Percentiles rank a stretch among this genome's conserved stretches.
phyloP scores from a whole-genome alignment of 2,329 filamentous ascomycete genomes.

The Blastomyces emzantsi region DNA sequence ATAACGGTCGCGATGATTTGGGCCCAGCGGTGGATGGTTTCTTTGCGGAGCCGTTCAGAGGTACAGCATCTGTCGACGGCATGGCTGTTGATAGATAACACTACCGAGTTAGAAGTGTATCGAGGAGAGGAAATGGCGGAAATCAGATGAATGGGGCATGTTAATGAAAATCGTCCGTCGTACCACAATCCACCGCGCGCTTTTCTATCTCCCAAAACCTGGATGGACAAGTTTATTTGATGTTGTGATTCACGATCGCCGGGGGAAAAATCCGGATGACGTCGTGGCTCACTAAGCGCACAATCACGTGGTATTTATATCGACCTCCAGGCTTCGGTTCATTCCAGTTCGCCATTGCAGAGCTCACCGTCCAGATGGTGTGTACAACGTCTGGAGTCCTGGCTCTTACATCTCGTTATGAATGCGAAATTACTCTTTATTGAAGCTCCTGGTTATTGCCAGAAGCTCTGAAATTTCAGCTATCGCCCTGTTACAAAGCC shows the following conservation, averaged over 20 bases:
- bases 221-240: not conserved
- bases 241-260: not conserved
- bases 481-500: not conserved
- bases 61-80: conserved; percentile 3
- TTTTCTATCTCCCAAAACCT: conserved; percentile 1
- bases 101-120: not conserved
- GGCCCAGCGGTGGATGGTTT: not conserved
- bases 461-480: not conserved
- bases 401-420: not conserved
- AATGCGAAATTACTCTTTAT: not conserved
- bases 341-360: not conserved
- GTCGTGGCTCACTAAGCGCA: not conserved
- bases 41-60: not conserved
- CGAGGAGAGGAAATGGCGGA: not conserved
- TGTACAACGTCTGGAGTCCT: not conserved
- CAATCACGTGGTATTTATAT: not conserved
- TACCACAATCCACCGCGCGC: not conserved
- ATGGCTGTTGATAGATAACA: conserved; percentile 2
- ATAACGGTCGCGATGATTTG: conserved; percentile 6
- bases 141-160: not conserved
- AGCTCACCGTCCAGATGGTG: not conserved
- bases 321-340: not conserved
- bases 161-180: not conserved
- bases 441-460: not conserved
- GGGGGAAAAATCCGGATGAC: not conserved